Evolutionary conservation across 225 moss, liverwort and hornwort species (phyloP).

Genomic region (Pseudisothecium myosuroides): DNA sequence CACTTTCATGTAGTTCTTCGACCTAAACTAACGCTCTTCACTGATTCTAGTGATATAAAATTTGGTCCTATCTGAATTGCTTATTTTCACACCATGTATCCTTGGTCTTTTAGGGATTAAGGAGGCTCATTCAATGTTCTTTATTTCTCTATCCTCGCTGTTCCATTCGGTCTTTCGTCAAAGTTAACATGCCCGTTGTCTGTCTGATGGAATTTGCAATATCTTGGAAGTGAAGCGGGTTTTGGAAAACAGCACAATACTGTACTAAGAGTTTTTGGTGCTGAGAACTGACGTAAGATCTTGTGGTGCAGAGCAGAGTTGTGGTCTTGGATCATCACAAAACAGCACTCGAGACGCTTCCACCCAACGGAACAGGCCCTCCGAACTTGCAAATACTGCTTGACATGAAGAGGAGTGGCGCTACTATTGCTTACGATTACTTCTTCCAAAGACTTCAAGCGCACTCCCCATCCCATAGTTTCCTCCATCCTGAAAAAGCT

Average conservation of each 20-base stretch:
- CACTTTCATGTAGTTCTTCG: background rate
- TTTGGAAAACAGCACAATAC: background rate
- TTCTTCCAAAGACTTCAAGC: conserved; percentile 26
- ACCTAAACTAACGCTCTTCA: background rate
- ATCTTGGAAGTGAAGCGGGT: background rate
- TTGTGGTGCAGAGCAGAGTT: conserved; percentile 59
- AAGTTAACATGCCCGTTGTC: background rate
- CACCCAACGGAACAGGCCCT: conserved; percentile 46
- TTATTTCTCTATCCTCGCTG: background rate
- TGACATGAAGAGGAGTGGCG: conserved; percentile 74
- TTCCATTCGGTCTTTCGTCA: background rate
- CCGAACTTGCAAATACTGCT: conserved; percentile 46
- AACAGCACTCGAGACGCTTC: conserved; percentile 72
- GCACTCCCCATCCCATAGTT: background rate
- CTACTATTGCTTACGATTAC: conserved; percentile 70
- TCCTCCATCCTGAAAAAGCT: background rate
- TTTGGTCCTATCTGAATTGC: background rate
- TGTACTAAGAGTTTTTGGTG: background rate
- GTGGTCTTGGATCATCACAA: conserved; percentile 90
- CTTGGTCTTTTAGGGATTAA: background rate
- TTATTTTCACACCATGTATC: background rate
- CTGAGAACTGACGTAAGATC: background rate
- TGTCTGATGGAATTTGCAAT: background rate
- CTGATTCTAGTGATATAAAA: background rate
- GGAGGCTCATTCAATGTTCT: background rate